Evolutionary conservation across 371 early-diverging fungal genomes (phyloP).

Genomic region (Batkoa obscura): DNA sequence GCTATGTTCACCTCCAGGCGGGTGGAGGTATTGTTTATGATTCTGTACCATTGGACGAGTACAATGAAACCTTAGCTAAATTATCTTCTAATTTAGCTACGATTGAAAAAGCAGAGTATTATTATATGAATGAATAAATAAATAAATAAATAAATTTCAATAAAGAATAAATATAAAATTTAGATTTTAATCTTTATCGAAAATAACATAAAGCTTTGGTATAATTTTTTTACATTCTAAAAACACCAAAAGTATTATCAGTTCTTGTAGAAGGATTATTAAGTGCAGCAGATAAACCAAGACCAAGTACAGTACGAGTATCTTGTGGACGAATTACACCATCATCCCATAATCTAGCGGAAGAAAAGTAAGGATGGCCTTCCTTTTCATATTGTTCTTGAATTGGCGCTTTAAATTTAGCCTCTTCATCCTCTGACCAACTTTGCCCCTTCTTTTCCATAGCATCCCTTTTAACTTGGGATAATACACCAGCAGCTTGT

Average conservation of each 20-base stretch:
- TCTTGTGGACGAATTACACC: slow-evolving; percentile 87
- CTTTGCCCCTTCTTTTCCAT: slow-evolving; percentile 58
- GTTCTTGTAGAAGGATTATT: slow-evolving; percentile 52
- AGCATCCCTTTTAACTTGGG: slow-evolving; percentile 73
- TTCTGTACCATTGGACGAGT: slow-evolving; percentile 77
- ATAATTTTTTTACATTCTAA: slow-evolving; percentile 66
- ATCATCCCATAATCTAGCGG: slow-evolving; percentile 90
- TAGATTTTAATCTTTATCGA: no score
- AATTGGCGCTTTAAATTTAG: slow-evolving; percentile 71
- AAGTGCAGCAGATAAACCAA: slow-evolving; percentile 65
- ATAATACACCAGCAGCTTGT: slow-evolving; percentile 88
- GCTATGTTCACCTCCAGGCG: slow-evolving; percentile 80
- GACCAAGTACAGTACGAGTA: slow-evolving; percentile 72
- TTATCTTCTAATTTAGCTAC: slow-evolving; percentile 76
- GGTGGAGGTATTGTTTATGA: slow-evolving; percentile 93
- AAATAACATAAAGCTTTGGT: no score
- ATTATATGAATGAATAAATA: slow-evolving; percentile 12
- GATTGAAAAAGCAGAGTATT: slow-evolving; percentile 62
- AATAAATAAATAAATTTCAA: no score
- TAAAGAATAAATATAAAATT: no score
- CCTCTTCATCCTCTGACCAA: slow-evolving; percentile 55
- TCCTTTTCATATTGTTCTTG: slow-evolving; percentile 75
- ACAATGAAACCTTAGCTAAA: slow-evolving; percentile 88
- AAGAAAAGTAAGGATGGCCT: slow-evolving; percentile 87
- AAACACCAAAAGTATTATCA: slow-evolving; percentile 61